Percentiles rank a stretch among this genome's conserved stretches.
phyloP scores from a whole-genome alignment of 2,329 filamentous ascomycete genomes.

The Rhinocladiella similis region DNA sequence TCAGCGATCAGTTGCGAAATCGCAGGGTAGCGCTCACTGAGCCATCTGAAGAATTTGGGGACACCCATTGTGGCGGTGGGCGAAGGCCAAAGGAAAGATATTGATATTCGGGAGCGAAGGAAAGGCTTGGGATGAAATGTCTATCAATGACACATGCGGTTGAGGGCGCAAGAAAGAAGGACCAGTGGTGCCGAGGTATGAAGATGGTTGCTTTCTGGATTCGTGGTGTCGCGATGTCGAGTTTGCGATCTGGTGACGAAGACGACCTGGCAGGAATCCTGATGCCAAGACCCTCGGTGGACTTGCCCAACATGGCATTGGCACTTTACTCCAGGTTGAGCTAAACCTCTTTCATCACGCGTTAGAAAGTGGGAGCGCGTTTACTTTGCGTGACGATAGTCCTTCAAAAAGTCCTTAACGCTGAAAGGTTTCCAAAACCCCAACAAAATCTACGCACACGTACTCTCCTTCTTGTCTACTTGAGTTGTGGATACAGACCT shows the following conservation, averaged over 20 bases:
- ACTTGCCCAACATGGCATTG: neutral
- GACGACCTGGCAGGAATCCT: neutral
- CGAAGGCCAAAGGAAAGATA: conserved; percentile 22
- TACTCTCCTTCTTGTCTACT: too few species aligned
- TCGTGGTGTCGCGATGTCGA: neutral
- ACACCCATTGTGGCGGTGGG: conserved; percentile 60
- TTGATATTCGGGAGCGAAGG: conserved; percentile 9
- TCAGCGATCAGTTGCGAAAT: conserved; percentile 98
- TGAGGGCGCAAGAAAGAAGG: neutral
- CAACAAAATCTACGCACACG: neutral
- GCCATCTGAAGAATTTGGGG: conserved; percentile 94
- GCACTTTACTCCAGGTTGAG: neutral
- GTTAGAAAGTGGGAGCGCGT: neutral
- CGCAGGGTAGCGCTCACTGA: conserved; percentile 96
- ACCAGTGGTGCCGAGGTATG: neutral
- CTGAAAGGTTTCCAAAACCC: neutral
- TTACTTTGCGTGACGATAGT: neutral
- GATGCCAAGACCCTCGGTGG: neutral
- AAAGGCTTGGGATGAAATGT: neutral
- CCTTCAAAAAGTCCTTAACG: neutral
- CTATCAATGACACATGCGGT: neutral
- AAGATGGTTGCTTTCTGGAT: neutral
- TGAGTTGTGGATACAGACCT: neutral
- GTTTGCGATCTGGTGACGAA: neutral
- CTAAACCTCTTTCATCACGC: conserved; percentile 1